phyloP scores from a whole-genome alignment of 768 basidiomycete species.

The Boletus sensibilis region DNA sequence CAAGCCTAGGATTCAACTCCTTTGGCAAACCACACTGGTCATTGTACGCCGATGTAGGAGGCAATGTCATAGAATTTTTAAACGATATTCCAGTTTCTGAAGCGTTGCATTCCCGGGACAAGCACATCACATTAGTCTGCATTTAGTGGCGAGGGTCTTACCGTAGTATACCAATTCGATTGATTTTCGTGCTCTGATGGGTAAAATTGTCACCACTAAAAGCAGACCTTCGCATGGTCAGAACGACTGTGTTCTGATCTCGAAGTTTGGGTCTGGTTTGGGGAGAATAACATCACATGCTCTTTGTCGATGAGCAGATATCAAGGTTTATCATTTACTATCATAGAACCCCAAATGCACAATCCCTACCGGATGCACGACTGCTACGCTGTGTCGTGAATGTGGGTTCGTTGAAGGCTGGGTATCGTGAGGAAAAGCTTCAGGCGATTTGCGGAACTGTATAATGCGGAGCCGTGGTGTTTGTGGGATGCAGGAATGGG shows the following conservation, averaged over 20 bases:
- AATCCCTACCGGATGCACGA: too few species aligned
- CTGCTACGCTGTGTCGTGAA: too few species aligned
- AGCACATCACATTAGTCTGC: neutral
- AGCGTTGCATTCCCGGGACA: neutral
- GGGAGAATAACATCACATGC: neutral
- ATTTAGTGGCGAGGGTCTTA: too few species aligned
- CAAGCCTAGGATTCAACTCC: slow-evolving; percentile 3
- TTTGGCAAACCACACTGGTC: neutral
- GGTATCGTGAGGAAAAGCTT: neutral
- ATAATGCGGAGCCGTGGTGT: neutral
- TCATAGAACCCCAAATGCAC: too few species aligned
- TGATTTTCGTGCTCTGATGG: too few species aligned
- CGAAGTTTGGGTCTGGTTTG: too few species aligned
- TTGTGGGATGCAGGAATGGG: neutral
- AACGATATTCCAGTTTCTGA: neutral
- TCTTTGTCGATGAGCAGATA: neutral
- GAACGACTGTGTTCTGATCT: too few species aligned
- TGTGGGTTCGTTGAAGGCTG: neutral
- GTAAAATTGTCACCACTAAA: too few species aligned
- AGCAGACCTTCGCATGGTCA: too few species aligned
- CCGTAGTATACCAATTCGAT: too few species aligned
- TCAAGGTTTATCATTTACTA: neutral
- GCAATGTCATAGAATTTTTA: neutral
- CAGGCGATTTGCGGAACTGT: neutral
- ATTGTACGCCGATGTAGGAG: neutral